These are phyloP conservation scores for Clathrus columnatus DNA, from an alignment of 768 basidiomycete genomes.

Conservation along the genomic window DNA sequence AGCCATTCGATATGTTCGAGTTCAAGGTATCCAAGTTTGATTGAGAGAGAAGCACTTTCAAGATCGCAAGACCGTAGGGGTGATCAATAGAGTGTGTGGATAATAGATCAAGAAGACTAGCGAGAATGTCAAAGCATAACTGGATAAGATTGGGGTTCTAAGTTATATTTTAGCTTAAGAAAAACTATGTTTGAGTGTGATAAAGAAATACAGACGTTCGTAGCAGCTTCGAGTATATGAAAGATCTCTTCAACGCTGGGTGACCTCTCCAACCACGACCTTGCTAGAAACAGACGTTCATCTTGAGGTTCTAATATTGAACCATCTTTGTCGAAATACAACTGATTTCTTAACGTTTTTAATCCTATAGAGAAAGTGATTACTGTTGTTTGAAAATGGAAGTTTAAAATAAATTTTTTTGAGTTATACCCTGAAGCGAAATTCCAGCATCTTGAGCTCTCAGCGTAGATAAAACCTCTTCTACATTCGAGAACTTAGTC, in stretches of 20 bases:
- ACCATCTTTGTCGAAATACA: slow-evolving; percentile 46
- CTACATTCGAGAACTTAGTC: slow-evolving; percentile 15
- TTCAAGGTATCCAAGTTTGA: slow-evolving; percentile 50
- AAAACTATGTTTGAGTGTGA: neutral
- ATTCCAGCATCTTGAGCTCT: slow-evolving; percentile 13
- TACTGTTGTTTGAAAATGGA: neutral
- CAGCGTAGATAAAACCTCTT: slow-evolving; percentile 20
- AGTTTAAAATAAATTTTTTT: neutral
- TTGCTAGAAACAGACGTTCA: slow-evolving; percentile 47
- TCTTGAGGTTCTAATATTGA: slow-evolving; percentile 43
- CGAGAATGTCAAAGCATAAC: slow-evolving; percentile 43
- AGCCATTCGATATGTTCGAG: slow-evolving; percentile 49
- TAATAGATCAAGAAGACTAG: slow-evolving; percentile 52
- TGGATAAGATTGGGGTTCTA: slow-evolving; percentile 26
- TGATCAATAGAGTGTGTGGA: slow-evolving; percentile 66
- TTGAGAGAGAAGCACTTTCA: slow-evolving; percentile 50
- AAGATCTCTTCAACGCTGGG: slow-evolving; percentile 57
- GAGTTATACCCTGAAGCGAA: slow-evolving; percentile 21
- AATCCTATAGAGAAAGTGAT: slow-evolving; percentile 27
- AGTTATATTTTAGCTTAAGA: slow-evolving; percentile 18
- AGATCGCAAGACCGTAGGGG: slow-evolving; percentile 48
- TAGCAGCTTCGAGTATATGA: slow-evolving; percentile 46
- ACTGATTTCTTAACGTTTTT: slow-evolving; percentile 51
- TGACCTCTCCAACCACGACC: slow-evolving; percentile 51
- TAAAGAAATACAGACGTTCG: slow-evolving; percentile 34